Conservation (phyloP, 192 early-diverging fungal species). For the Diversispora eburnea region DNA sequence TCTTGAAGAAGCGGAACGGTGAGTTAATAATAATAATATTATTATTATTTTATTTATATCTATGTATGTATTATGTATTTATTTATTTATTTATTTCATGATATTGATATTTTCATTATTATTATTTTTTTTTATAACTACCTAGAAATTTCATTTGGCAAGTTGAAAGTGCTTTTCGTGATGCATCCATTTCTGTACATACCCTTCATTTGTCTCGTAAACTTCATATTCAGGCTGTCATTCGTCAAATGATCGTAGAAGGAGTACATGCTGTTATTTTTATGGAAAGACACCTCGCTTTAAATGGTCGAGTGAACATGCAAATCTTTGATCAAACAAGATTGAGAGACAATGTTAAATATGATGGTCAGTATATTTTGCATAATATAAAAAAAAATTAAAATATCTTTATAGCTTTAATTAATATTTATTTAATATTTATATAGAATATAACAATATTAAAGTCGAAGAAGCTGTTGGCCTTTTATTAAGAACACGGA, state of each 20-base stretch:
- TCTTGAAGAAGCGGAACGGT: constrained; percentile 31
- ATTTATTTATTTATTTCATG: neutral
- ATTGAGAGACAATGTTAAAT: constrained; percentile 32
- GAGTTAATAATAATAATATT: neutral
- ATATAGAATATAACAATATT: constrained; percentile 32
- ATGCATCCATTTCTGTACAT: constrained; percentile 28
- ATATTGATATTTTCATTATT: neutral
- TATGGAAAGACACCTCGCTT: constrained; percentile 16
- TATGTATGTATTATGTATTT: neutral
- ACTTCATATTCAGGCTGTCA: constrained; percentile 23
- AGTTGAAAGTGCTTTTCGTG: constrained; percentile 29
- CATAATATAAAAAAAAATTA: too few species aligned
- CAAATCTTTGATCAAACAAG: constrained; percentile 32
- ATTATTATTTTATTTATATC: neutral
- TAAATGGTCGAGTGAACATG: constrained; percentile 27
- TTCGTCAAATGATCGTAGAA: constrained; percentile 35
- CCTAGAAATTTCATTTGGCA: constrained; percentile 28
- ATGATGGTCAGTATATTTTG: constrained; percentile 29
- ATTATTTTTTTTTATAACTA: neutral
- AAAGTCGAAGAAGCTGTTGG: constrained; percentile 31
- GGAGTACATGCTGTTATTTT: constrained; percentile 32
- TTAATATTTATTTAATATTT: too few species aligned
- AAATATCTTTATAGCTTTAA: too few species aligned
- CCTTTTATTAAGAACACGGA: constrained; percentile 20
- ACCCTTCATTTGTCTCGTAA: constrained; percentile 30